Percentiles rank a stretch among this genome's conserved stretches.
Evolutionary conservation across 192 early-diverging fungal species (phyloP).

Genomic region (Entomortierella beljakovae): DNA sequence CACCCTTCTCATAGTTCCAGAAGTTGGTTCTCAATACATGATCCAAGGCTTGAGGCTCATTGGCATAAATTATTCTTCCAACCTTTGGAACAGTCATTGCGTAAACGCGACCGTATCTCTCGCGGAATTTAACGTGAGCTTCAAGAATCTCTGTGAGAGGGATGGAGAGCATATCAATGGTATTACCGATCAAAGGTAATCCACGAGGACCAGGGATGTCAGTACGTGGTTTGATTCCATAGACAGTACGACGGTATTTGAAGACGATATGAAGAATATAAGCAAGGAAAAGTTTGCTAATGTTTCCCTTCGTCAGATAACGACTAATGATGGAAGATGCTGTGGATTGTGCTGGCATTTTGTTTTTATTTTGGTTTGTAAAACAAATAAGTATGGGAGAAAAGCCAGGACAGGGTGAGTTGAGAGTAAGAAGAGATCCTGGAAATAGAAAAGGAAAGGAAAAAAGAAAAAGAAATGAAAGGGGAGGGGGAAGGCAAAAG

Average conservation of each 20-base stretch:
- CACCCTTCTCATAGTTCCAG: constrained; percentile 35
- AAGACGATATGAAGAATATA: constrained; percentile 16
- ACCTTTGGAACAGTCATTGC: constrained; percentile 14
- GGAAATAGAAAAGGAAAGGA: background rate
- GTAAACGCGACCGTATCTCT: constrained; percentile 15
- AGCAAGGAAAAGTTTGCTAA: background rate
- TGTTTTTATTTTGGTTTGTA: background rate
- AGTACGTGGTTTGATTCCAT: constrained; percentile 25
- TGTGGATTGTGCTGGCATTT: too few relatives aligned
- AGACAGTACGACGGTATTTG: constrained; percentile 34
- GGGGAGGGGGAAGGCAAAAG: background rate
- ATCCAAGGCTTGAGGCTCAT: constrained; percentile 26
- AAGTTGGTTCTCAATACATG: constrained; percentile 27
- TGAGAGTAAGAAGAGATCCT: background rate
- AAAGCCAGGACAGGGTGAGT: background rate
- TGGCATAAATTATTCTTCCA: constrained; percentile 17
- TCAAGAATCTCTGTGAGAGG: constrained; percentile 4
- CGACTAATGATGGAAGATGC: background rate
- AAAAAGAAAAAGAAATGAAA: background rate
- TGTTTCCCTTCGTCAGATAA: background rate
- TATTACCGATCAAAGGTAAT: constrained; percentile 42
- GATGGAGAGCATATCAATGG: background rate
- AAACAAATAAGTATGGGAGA: background rate
- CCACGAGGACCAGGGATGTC: constrained; percentile 42
- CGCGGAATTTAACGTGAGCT: constrained; percentile 1